phyloP scores from a whole-genome alignment of 2,329 filamentous ascomycete species.

The Pyrenophora tritici-repentis region DNA sequence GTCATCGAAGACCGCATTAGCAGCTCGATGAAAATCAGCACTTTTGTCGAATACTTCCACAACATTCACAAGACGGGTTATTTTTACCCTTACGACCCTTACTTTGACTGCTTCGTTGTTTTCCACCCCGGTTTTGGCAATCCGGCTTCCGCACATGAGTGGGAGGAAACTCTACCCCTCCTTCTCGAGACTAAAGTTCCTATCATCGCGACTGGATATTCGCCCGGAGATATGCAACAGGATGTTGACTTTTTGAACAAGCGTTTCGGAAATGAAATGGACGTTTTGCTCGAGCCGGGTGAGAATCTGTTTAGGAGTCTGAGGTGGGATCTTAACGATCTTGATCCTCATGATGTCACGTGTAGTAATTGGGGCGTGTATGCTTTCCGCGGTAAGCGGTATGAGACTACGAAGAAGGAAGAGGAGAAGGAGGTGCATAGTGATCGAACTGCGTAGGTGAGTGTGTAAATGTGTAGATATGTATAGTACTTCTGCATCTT shows the following conservation, averaged over 20 bases:
- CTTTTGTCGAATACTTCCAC: constrained; percentile 97
- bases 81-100: constrained; percentile 94
- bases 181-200: constrained; percentile 95
- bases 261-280: constrained; percentile 86
- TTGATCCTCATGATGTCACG: constrained; percentile 90
- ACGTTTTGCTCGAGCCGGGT: constrained; percentile 86
- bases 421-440: constrained; percentile 42
- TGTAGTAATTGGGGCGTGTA: constrained; percentile 98
- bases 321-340: constrained; percentile 94
- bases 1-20: constrained; percentile 90
- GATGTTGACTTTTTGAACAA: constrained; percentile 90
- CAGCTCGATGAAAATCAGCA: constrained; percentile 92
- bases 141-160: constrained; percentile 90
- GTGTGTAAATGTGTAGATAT: not conserved
- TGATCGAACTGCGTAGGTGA: constrained; percentile 34
- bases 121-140: constrained; percentile 98
- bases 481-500: constrained; percentile 3
- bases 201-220: constrained; percentile 93
- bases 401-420: constrained; percentile 67
- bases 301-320: constrained; percentile 94
- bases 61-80: constrained; percentile 88
- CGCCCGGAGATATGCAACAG: constrained; percentile 89
- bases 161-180: constrained; percentile 86
- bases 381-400: constrained; percentile 97
- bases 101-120: constrained; percentile 96